Conservation (phyloP, 169 alveolate species). For the Babesia divergens region DNA sequence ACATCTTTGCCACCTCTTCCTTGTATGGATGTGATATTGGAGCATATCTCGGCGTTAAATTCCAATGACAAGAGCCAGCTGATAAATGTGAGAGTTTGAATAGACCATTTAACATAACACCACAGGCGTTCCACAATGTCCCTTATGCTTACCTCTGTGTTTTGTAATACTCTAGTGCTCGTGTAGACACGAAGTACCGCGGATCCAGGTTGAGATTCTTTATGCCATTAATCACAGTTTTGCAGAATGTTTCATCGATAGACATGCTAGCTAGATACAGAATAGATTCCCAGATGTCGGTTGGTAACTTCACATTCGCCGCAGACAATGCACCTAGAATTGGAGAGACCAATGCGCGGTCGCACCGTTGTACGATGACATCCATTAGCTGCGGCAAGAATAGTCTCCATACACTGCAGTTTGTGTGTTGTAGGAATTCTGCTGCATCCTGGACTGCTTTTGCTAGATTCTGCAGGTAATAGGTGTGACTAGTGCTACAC, state of each 20-base stretch:
- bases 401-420: slow-evolving; percentile 64
- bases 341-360: neutral
- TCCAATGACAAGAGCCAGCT: slow-evolving; percentile 30
- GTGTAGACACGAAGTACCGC: slow-evolving; percentile 18
- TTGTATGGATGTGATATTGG: neutral
- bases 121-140: no score
- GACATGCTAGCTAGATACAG: slow-evolving; percentile 3
- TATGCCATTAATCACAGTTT: slow-evolving; percentile 3
- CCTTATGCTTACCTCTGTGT: slow-evolving; percentile 21
- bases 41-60: slow-evolving; percentile 25
- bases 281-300: slow-evolving; percentile 53
- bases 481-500: neutral
- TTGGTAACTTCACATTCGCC: slow-evolving; percentile 19
- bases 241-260: slow-evolving; percentile 37
- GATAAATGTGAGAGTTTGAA: neutral
- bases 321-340: neutral
- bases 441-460: slow-evolving; percentile 35
- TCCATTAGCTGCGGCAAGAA: slow-evolving; percentile 44
- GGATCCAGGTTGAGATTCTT: slow-evolving; percentile 14
- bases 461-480: slow-evolving; percentile 7
- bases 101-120: neutral
- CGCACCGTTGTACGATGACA: slow-evolving; percentile 15
- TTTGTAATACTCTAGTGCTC: slow-evolving; percentile 43
- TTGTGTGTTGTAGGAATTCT: slow-evolving; percentile 6
- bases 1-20: slow-evolving; percentile 23